Percentiles rank a stretch among this genome's conserved stretches.
Conservation (phyloP, 306 rosid genomes). For the Prunus persica region DNA sequence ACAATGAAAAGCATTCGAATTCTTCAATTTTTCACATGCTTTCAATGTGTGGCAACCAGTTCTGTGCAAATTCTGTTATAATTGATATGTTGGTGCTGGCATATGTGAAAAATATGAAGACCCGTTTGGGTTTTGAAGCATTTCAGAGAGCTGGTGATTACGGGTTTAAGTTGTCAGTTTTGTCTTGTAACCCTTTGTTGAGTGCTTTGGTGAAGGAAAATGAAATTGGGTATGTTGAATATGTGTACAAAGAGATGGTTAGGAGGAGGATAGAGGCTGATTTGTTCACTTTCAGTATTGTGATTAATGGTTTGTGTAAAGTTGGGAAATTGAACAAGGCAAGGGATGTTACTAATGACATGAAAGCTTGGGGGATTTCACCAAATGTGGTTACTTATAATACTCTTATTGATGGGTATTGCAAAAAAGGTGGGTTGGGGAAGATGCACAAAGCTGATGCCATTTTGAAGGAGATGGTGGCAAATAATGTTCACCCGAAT, state of each 20-base stretch:
- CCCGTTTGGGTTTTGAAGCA: conserved; percentile 53
- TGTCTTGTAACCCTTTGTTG: conserved; percentile 73
- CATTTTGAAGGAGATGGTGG: conserved; percentile 75
- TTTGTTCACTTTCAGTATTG: conserved; percentile 42
- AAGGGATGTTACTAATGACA: conserved; percentile 59
- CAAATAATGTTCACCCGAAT: conserved; percentile 45
- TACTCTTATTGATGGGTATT: conserved; percentile 64
- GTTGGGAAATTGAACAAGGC: conserved; percentile 85
- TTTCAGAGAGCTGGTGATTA: conserved; percentile 72
- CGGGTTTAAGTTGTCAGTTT: conserved; percentile 57
- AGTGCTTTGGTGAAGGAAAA: conserved; percentile 59
- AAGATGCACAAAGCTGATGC: conserved; percentile 85
- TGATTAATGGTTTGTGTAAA: conserved; percentile 74
- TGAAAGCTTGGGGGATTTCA: conserved; percentile 68
- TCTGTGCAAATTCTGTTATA: conserved; percentile 46
- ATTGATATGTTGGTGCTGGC: conserved; percentile 69
- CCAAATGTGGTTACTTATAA: conserved; percentile 72
- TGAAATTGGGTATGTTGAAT: conserved; percentile 50
- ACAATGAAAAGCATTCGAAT: conserved; percentile 38
- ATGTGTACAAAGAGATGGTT: conserved; percentile 66
- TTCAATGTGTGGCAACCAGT: conserved; percentile 25
- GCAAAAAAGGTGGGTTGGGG: conserved; percentile 68
- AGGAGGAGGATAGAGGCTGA: conserved; percentile 60
- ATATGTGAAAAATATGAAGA: conserved; percentile 50
- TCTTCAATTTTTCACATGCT: conserved; percentile 65